Evolutionary conservation across 805 yeast genomes (phyloP).

Genomic region (Ogataea thermomethanolica): DNA sequence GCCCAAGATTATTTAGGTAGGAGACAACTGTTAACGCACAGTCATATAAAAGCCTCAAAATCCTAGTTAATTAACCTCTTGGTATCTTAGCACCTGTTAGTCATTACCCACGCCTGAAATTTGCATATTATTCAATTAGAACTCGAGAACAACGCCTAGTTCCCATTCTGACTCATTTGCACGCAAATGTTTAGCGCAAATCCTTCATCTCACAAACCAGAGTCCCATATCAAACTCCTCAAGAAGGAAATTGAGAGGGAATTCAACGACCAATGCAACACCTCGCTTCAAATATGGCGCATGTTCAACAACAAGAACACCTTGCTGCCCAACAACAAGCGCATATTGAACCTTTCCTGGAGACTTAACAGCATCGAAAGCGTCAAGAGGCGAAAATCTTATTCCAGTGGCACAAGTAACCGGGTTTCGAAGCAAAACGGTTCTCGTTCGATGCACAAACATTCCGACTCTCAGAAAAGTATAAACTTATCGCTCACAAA

Average conservation of each 20-base stretch:
- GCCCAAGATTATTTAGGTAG: not conserved
- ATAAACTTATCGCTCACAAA: constrained; percentile 19
- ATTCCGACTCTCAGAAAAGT: constrained; percentile 6
- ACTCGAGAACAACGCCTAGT: not conserved
- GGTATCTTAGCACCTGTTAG: too few relatives aligned
- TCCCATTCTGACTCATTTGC: not conserved
- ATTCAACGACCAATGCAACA: constrained; percentile 23
- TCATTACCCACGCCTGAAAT: too few relatives aligned
- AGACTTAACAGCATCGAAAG: constrained; percentile 32
- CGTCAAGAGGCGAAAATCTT: constrained; percentile 21
- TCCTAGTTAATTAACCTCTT: not conserved
- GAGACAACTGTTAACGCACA: constrained; percentile 1
- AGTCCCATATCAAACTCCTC: constrained; percentile 21
- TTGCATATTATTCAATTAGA: too few relatives aligned
- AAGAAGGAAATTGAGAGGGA: constrained; percentile 31
- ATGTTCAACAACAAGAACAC: constrained; percentile 36
- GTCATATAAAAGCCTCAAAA: constrained; percentile 12
- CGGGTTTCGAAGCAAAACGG: constrained; percentile 2
- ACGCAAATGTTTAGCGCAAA: constrained; percentile 4
- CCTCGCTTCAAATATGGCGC: constrained; percentile 34
- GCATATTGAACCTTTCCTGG: constrained; percentile 37
- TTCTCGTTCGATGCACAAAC: not conserved
- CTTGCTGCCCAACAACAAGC: constrained; percentile 32
- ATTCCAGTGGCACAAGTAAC: not conserved
- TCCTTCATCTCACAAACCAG: constrained; percentile 6